These are phyloP conservation scores for Boletus smithii DNA, from an alignment of 1,284 basidiomycete genomes.

Conservation along the genomic window DNA sequence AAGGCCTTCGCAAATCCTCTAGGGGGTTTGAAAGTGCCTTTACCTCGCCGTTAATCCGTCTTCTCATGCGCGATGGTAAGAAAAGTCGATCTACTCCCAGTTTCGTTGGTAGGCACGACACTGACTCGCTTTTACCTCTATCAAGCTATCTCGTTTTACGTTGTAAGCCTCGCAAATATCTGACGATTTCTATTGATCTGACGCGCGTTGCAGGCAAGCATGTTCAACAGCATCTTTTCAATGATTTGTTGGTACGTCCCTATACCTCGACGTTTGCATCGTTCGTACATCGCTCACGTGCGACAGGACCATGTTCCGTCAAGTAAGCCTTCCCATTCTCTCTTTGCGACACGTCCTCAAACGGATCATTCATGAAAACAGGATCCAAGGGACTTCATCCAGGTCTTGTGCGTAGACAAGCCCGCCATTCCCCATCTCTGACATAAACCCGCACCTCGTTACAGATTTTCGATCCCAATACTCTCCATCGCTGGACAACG, in stretches of 20 bases:
- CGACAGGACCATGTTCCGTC: slow-evolving; percentile 7
- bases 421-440: too few relatives aligned
- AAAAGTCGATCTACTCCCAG: too few relatives aligned
- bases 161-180: neutral
- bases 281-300: neutral
- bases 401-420: slow-evolving; percentile 4
- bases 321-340: neutral
- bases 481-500: slow-evolving; percentile 13
- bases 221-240: slow-evolving; percentile 7
- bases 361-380: neutral
- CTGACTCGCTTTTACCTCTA: neutral
- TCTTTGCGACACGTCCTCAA: neutral
- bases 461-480: slow-evolving; percentile 5
- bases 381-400: slow-evolving; percentile 8
- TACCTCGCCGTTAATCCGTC: slow-evolving; percentile 5
- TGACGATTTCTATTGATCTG: neutral
- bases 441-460: neutral
- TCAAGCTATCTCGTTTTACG: slow-evolving; percentile 9
- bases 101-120: neutral
- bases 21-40: neutral
- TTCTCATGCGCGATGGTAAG: slow-evolving; percentile 16
- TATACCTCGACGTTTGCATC: neutral
- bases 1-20: slow-evolving; percentile 4
- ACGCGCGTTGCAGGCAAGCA: neutral
- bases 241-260: slow-evolving; percentile 10